These are phyloP conservation scores for Chaetothyriales sp. DNA, from an alignment of 2,329 filamentous ascomycete genomes.

Conservation along the genomic window DNA sequence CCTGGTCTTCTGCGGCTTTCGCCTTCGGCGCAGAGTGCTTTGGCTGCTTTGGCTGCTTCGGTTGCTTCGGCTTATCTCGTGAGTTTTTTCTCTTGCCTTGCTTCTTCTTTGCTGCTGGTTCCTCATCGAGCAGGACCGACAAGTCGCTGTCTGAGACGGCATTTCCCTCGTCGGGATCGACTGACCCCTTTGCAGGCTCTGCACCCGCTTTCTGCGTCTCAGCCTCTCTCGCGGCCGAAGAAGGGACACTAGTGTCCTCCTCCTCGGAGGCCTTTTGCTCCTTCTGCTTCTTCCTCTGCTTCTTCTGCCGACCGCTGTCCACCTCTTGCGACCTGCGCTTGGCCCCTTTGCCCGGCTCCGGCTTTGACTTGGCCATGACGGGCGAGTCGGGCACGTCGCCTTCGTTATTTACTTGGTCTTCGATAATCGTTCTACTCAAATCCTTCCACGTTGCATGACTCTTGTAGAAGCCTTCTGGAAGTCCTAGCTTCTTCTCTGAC, in stretches of 20 bases:
- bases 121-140: slow-evolving; percentile 67
- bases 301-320: slow-evolving; percentile 9
- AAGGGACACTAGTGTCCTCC: neutral
- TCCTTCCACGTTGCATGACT: slow-evolving; percentile 40
- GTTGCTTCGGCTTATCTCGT: slow-evolving; percentile 19
- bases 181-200: neutral
- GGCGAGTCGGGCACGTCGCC: slow-evolving; percentile 4
- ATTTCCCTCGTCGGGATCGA: slow-evolving; percentile 2
- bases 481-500: slow-evolving; percentile 38
- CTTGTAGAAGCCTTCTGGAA: slow-evolving; percentile 44
- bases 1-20: slow-evolving; percentile 34
- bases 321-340: slow-evolving; percentile 13
- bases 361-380: neutral
- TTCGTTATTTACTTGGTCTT: slow-evolving; percentile 32
- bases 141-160: slow-evolving; percentile 49
- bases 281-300: slow-evolving; percentile 7
- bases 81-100: slow-evolving; percentile 22
- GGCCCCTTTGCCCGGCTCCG: slow-evolving; percentile 3
- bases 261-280: neutral
- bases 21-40: slow-evolving; percentile 23
- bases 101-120: slow-evolving; percentile 42
- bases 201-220: slow-evolving; percentile 1
- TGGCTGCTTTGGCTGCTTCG: slow-evolving; percentile 10
- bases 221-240: neutral
- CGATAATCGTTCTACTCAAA: slow-evolving; percentile 40